Evolutionary conservation across 768 basidiomycete genomes (phyloP).

Genomic region (Polyporus arcularius): DNA sequence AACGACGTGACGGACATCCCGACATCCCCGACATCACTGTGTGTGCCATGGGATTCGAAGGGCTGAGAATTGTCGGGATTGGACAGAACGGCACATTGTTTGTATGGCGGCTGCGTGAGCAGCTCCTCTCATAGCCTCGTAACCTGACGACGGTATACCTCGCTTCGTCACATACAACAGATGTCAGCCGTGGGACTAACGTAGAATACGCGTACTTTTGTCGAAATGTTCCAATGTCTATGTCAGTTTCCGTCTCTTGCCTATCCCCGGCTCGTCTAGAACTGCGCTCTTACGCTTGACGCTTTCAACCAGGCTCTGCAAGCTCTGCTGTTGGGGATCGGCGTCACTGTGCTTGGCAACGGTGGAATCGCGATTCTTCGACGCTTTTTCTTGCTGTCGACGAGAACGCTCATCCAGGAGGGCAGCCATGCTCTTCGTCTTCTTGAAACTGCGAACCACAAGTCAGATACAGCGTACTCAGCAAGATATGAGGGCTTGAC

Average conservation of each 20-base stretch:
- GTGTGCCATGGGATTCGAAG: slow-evolving; percentile 26
- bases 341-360: slow-evolving; percentile 9
- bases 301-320: slow-evolving; percentile 77
- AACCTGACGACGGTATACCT: background rate
- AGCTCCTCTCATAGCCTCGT: background rate
- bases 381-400: slow-evolving; percentile 45
- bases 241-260: slow-evolving; percentile 42
- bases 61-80: slow-evolving; percentile 21
- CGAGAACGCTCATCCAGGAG: slow-evolving; percentile 83
- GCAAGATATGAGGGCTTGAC: slow-evolving; percentile 32
- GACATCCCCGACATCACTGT: slow-evolving; percentile 15
- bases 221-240: background rate
- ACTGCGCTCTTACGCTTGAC: slow-evolving; percentile 76
- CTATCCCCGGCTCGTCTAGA: slow-evolving; percentile 29
- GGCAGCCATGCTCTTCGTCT: slow-evolving; percentile 87
- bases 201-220: background rate
- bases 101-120: slow-evolving; percentile 22
- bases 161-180: background rate
- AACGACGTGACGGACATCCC: slow-evolving; percentile 4
- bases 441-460: slow-evolving; percentile 69
- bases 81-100: slow-evolving; percentile 24
- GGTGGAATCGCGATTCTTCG: slow-evolving; percentile 7
- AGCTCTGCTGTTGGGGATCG: slow-evolving; percentile 36
- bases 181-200: background rate
- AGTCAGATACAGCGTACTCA: background rate